phyloP scores from a whole-genome alignment of 2,329 filamentous ascomycete species.

The Nemania diffusa region DNA sequence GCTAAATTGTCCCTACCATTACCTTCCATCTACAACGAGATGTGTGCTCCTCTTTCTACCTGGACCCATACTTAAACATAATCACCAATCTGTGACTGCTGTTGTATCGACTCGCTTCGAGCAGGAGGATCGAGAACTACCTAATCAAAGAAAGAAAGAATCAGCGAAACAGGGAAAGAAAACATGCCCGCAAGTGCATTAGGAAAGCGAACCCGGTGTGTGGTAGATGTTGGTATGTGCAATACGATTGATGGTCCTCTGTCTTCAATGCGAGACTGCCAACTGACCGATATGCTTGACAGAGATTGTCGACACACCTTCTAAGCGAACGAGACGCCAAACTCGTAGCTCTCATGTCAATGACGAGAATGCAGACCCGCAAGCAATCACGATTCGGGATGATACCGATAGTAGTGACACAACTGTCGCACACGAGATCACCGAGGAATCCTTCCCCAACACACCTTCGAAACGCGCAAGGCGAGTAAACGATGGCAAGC shows the following conservation, averaged over 20 bases:
- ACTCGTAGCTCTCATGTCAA: conserved; percentile 60
- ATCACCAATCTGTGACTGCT: conserved; percentile 11
- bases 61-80: conserved; percentile 20
- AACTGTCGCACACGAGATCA: conserved; percentile 46
- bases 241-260: conserved; percentile 19
- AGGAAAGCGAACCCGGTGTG: conserved; percentile 59
- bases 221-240: conserved; percentile 51
- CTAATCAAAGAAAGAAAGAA: neutral
- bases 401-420: conserved; percentile 58
- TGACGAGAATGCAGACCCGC: conserved; percentile 75
- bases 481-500: conserved; percentile 32
- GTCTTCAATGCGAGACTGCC: conserved; percentile 23
- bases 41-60: conserved; percentile 24
- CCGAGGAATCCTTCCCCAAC: conserved; percentile 47
- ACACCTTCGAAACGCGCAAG: conserved; percentile 39
- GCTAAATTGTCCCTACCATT: conserved; percentile 30
- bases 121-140: neutral
- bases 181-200: conserved; percentile 51
- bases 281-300: conserved; percentile 40
- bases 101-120: neutral
- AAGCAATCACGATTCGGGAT: conserved; percentile 52
- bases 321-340: conserved; percentile 60
- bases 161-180: conserved; percentile 4
- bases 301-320: conserved; percentile 51
- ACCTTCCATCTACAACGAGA: conserved; percentile 12